Percentiles rank a stretch among this genome's conserved stretches.
phyloP scores from a whole-genome alignment of 164 flowering plant species.

The Vitis rupestris region DNA sequence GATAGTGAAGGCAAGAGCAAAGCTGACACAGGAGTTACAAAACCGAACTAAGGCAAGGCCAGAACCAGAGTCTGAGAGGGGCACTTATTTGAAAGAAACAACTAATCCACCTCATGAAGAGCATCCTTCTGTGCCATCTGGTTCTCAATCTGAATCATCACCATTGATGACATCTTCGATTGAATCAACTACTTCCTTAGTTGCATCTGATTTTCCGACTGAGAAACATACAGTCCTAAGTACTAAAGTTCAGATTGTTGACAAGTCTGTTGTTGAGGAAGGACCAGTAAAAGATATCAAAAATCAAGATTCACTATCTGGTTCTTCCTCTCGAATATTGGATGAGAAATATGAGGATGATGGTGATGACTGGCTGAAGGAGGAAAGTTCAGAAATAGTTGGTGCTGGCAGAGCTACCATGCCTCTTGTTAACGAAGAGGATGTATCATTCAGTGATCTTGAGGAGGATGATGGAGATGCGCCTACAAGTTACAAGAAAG shows the following conservation, averaged over 20 bases:
- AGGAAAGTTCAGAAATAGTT: constrained; percentile 43
- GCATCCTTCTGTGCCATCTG: constrained; percentile 31
- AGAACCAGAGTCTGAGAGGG: constrained; percentile 29
- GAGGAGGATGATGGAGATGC: constrained; percentile 75
- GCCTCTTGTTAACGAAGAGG: constrained; percentile 51
- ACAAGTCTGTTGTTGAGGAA: constrained; percentile 65
- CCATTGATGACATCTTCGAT: constrained; percentile 19
- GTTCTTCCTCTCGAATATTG: constrained; percentile 16
- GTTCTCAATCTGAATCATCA: constrained; percentile 23
- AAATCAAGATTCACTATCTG: constrained; percentile 10
- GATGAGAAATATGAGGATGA: constrained; percentile 53
- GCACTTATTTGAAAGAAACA: constrained; percentile 20
- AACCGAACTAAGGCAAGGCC: constrained; percentile 23
- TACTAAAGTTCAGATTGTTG: constrained; percentile 48
- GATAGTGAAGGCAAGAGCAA: constrained; percentile 83
- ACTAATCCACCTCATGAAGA: constrained; percentile 34
- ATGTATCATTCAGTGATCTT: constrained; percentile 84
- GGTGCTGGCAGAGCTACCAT: constrained; percentile 32
- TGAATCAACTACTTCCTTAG: constrained; percentile 21
- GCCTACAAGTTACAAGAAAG: constrained; percentile 42
- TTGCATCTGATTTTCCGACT: constrained; percentile 30
- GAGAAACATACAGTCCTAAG: constrained; percentile 51
- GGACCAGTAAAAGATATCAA: constrained; percentile 11
- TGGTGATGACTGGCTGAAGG: constrained; percentile 71
- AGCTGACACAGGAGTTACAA: constrained; percentile 50